Evolutionary conservation across 73 alveolate species (phyloP), one percentile per base, ranked within the genome.

Genomic region (Blepharisma japonicum): DNA sequence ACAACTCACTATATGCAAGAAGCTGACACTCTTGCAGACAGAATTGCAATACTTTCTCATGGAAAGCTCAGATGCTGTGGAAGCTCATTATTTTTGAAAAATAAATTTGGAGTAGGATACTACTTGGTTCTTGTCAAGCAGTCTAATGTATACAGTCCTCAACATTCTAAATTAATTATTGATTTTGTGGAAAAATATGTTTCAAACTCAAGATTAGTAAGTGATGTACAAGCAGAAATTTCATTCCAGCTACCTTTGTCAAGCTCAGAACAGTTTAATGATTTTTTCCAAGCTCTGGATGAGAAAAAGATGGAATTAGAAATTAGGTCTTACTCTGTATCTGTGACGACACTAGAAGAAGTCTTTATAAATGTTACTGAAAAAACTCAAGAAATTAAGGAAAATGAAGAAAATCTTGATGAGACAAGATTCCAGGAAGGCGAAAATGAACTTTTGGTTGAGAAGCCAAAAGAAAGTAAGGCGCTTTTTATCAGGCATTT

Each of bases 1-100:
- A 95, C 99, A 45, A 95, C 99, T 45, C 99, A 95, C 83, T 95
- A 87, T 84, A 95, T 95, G 99, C 98, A 95, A 77, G 99, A 95
- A 77, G 99, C 99, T 49, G 96, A 94, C 85, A 93, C 91, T 48
- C 85, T 95, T 7, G 99, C 98, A 0, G 97, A 95, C 83, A 91
- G 99, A 84, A 95, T 95, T n/a, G 99, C 96, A 7, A 95, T 95
- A 48, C 90, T 95, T 92, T 83, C 97, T 46, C 90, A 85, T 68
- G 99, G 99, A 0, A 68, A 87, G 54, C 87, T 95, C 79, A 83
- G 79, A 55, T 95, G 99, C 81, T 81, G 90, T 20, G 99, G 99
- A 0, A 71, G 94, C 4, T 91, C 98, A 39, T 90, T 95, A n/a
- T 95, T 93, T 82, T 83, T 95, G 68, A 93, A 93, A 74, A 93